phyloP scores from a whole-genome alignment of 2,329 filamentous ascomycete genomes.

The Decorospora gaudefroyi region DNA sequence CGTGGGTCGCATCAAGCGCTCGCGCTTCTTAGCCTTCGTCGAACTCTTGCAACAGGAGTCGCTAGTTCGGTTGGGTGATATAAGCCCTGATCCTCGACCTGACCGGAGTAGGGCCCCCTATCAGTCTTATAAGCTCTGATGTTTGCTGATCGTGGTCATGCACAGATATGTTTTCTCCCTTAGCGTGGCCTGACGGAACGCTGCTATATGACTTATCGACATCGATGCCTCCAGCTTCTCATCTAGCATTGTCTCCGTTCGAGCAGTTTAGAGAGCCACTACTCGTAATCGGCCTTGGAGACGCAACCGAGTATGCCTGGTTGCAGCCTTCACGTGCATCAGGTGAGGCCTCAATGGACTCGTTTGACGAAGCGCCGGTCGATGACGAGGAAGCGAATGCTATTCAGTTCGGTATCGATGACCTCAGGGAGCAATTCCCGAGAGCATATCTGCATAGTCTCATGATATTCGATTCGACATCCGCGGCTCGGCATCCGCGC shows the following conservation, averaged over 20 bases:
- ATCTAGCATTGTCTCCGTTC: slow-evolving; percentile 81
- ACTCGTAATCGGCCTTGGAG: slow-evolving; percentile 80
- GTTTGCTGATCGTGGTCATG: slow-evolving; percentile 39
- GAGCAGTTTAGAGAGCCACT: slow-evolving; percentile 87
- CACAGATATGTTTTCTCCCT: slow-evolving; percentile 88
- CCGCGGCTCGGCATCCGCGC: slow-evolving; percentile 45
- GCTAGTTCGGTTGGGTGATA: slow-evolving; percentile 81
- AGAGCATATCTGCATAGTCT: slow-evolving; percentile 78
- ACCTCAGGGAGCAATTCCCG: slow-evolving; percentile 71
- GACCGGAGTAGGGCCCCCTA: slow-evolving; percentile 72
- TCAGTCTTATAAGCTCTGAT: slow-evolving; percentile 20
- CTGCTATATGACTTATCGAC: slow-evolving; percentile 88
- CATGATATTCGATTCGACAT: slow-evolving; percentile 75
- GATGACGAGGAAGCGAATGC: slow-evolving; percentile 41
- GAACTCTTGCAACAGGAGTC: slow-evolving; percentile 76
- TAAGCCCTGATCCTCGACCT: slow-evolving; percentile 80
- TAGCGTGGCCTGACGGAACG: slow-evolving; percentile 82
- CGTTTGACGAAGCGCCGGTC: slow-evolving; percentile 17
- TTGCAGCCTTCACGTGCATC: slow-evolving; percentile 50
- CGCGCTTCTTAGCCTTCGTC: slow-evolving; percentile 78
- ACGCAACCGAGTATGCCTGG: slow-evolving; percentile 67
- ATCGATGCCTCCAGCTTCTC: slow-evolving; percentile 76
- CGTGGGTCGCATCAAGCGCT: slow-evolving; percentile 80
- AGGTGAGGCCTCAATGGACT: slow-evolving; percentile 11
- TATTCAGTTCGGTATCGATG: slow-evolving; percentile 67